These are phyloP conservation scores for Xerocomellus amylosporus DNA, from an alignment of 768 basidiomycete genomes.

Conservation along the genomic window DNA sequence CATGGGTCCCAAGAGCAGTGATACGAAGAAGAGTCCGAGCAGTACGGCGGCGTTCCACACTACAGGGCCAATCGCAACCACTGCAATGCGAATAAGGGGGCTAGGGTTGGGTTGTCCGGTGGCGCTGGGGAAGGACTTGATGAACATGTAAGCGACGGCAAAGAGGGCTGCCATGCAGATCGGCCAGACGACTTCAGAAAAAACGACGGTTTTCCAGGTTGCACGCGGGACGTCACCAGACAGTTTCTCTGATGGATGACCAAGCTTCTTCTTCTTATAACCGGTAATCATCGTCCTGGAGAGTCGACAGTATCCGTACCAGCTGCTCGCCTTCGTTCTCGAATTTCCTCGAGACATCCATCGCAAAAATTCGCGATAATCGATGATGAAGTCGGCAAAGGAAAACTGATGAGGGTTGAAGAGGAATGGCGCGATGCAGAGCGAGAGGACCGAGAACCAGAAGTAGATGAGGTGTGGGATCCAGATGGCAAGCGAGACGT, in stretches of 20 bases:
- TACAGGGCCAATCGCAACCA: slow-evolving; percentile 89
- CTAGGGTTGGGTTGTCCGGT: slow-evolving; percentile 69
- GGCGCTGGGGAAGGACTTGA: slow-evolving; percentile 80
- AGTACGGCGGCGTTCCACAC: slow-evolving; percentile 93
- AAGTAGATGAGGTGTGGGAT: slow-evolving; percentile 96
- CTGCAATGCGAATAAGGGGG: slow-evolving; percentile 81
- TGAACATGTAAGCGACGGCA: slow-evolving; percentile 85
- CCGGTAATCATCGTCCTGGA: slow-evolving; percentile 97
- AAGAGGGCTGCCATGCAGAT: slow-evolving; percentile 75
- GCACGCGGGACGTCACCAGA: slow-evolving; percentile 94
- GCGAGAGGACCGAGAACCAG: slow-evolving; percentile 94
- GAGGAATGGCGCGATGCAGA: slow-evolving; percentile 95
- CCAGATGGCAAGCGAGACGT: slow-evolving; percentile 89
- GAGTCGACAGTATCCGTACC: slow-evolving; percentile 99
- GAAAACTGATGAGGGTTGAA: slow-evolving; percentile 99
- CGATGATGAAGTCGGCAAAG: slow-evolving; percentile 94
- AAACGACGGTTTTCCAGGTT: slow-evolving; percentile 76
- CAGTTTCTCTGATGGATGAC: slow-evolving; percentile 95
- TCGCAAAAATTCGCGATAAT: slow-evolving; percentile 96
- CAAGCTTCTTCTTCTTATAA: slow-evolving; percentile 98
- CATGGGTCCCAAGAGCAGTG: slow-evolving; percentile 91
- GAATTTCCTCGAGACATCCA: slow-evolving; percentile 99
- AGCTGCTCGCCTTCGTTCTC: slow-evolving; percentile 92
- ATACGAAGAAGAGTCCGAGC: slow-evolving; percentile 81
- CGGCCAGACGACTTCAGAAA: slow-evolving; percentile 82